Conservation (phyloP, 2,329 filamentous ascomycete genomes). For the Ophiostoma piceae region DNA sequence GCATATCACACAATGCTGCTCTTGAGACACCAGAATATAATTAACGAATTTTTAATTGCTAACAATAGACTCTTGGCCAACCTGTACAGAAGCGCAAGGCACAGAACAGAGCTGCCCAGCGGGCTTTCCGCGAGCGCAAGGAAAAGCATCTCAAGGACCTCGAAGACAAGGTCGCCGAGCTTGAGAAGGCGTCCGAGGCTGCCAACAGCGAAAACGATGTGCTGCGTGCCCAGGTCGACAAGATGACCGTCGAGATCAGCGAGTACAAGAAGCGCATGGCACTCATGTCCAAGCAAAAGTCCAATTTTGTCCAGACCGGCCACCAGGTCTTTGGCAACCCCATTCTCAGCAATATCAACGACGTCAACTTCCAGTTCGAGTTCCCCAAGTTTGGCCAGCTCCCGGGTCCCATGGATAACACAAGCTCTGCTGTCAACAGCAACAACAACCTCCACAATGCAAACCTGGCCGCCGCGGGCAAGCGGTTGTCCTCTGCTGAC, state of each 20-base stretch:
- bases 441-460: slow-evolving; percentile 28
- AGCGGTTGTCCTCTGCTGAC: slow-evolving; percentile 18
- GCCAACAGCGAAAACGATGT: slow-evolving; percentile 80
- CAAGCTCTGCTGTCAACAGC: slow-evolving; percentile 19
- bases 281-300: slow-evolving; percentile 41
- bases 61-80: slow-evolving; percentile 3
- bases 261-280: slow-evolving; percentile 87
- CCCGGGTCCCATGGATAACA: slow-evolving; percentile 41
- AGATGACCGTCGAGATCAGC: slow-evolving; percentile 74
- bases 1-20: neutral
- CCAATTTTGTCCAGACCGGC: slow-evolving; percentile 26
- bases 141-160: slow-evolving; percentile 84
- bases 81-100: slow-evolving; percentile 78
- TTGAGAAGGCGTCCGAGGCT: slow-evolving; percentile 77
- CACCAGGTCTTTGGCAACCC: slow-evolving; percentile 46
- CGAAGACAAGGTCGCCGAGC: slow-evolving; percentile 68
- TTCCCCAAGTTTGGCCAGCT: slow-evolving; percentile 89
- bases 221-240: slow-evolving; percentile 81
- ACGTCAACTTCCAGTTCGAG: slow-evolving; percentile 88
- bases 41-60: slow-evolving; percentile 6
- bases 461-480: slow-evolving; percentile 21
- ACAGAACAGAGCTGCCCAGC: slow-evolving; percentile 86
- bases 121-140: slow-evolving; percentile 90
- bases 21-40: neutral
- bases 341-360: slow-evolving; percentile 56